Evolutionary conservation across 768 basidiomycete species (phyloP).

Genomic region (Pseudohyphozyma bogoriensis): DNA sequence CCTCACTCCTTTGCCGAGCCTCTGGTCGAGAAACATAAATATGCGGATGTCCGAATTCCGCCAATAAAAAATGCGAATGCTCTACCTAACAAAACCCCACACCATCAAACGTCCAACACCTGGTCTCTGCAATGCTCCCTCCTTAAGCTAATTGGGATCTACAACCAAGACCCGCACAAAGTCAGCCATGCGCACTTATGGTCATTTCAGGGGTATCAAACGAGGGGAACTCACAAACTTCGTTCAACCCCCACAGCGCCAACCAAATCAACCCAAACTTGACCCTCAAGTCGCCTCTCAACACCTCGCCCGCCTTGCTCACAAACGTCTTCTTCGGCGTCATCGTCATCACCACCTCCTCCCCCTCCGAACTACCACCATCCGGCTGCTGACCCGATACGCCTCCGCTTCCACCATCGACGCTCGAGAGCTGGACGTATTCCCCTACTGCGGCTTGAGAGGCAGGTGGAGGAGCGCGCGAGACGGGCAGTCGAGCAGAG

Average conservation of each 20-base stretch:
- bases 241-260: conserved; percentile 57
- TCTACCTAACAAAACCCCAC: too few relatives aligned
- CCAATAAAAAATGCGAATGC: too few relatives aligned
- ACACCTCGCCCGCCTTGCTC: conserved; percentile 30
- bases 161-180: not conserved
- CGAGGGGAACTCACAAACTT: conserved; percentile 43
- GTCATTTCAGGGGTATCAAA: too few relatives aligned
- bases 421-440: conserved; percentile 24
- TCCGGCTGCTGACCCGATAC: too few relatives aligned
- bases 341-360: conserved; percentile 28
- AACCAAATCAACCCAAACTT: conserved; percentile 43
- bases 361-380: too few relatives aligned
- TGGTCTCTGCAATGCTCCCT: not conserved
- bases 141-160: not conserved
- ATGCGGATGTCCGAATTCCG: too few relatives aligned
- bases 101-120: not conserved
- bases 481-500: conserved; percentile 19
- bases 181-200: not conserved
- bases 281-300: conserved; percentile 42
- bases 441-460: conserved; percentile 3
- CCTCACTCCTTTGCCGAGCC: too few relatives aligned
- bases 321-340: conserved; percentile 5
- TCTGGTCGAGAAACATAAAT: too few relatives aligned
- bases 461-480: conserved; percentile 6
- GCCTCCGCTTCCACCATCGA: conserved; percentile 21